Conservation (phyloP, 352 stramenopile species). For the Globisporangium carolinianum region DNA sequence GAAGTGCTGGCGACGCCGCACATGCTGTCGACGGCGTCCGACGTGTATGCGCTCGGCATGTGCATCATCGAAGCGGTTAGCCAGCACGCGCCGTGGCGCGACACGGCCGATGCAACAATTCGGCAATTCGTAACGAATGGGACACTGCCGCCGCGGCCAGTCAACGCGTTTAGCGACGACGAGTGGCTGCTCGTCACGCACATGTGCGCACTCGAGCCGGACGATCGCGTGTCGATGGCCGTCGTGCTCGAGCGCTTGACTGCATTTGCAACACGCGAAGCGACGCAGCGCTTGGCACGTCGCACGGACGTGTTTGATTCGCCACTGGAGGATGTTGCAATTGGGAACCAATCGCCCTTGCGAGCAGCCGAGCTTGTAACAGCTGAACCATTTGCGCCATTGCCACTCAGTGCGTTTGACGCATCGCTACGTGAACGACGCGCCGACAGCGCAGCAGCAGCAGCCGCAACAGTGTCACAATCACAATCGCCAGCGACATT, state of each 20-base stretch:
- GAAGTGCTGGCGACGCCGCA: slow-evolving; percentile 1
- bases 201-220: slow-evolving; percentile 14
- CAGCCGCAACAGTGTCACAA: too few relatives aligned
- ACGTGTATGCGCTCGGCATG: slow-evolving; percentile 38
- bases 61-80: slow-evolving; percentile 33
- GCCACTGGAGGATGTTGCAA: background rate
- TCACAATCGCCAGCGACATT: too few relatives aligned
- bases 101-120: too few relatives aligned
- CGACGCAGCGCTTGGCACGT: background rate
- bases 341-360: background rate
- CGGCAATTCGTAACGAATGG: too few relatives aligned
- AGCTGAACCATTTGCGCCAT: background rate
- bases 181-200: slow-evolving; percentile 15
- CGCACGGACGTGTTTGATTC: too few relatives aligned
- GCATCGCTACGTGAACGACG: too few relatives aligned
- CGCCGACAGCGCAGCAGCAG: too few relatives aligned
- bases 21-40: too few relatives aligned
- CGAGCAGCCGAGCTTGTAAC: background rate
- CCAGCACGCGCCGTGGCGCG: too few relatives aligned
- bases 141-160: too few relatives aligned
- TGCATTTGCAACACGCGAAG: background rate
- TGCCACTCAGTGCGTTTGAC: background rate
- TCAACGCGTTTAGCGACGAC: slow-evolving; percentile 10
- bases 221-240: background rate
- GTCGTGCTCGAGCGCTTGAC: background rate